These are phyloP conservation scores for Lathyrus sativus DNA, from an alignment of 306 rosid species.

Conservation along the genomic window DNA sequence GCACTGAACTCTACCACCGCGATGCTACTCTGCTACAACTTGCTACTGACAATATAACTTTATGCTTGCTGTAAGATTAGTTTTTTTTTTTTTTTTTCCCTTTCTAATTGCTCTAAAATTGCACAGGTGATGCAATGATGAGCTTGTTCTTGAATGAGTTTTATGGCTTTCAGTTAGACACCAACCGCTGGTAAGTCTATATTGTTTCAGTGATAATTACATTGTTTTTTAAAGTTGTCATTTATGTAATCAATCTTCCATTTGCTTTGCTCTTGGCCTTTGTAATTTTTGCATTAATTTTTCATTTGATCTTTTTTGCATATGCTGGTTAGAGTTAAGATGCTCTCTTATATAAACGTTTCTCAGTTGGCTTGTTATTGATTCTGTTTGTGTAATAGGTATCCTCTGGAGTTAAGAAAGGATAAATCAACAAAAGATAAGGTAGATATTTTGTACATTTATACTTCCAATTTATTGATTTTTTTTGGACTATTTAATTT, in stretches of 20 bases:
- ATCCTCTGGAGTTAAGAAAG: constrained; percentile 94
- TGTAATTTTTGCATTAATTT: constrained; percentile 11
- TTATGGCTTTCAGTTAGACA: constrained; percentile 91
- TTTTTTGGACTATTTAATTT: constrained; percentile 24
- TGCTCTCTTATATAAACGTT: constrained; percentile 22
- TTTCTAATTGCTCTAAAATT: constrained; percentile 34
- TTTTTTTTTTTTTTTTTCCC: not conserved
- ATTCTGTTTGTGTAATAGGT: constrained; percentile 61
- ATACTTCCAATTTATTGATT: constrained; percentile 24
- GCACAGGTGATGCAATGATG: constrained; percentile 88
- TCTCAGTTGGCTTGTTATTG: constrained; percentile 29
- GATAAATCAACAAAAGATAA: constrained; percentile 84
- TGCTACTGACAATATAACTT: not conserved
- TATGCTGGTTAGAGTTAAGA: constrained; percentile 27
- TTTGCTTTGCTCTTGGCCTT: constrained; percentile 8
- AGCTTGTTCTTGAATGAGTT: constrained; percentile 95
- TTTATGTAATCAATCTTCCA: constrained; percentile 25
- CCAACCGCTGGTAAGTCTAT: constrained; percentile 72
- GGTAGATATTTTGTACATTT: constrained; percentile 47
- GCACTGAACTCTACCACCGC: too few relatives aligned
- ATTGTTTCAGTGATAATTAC: constrained; percentile 16
- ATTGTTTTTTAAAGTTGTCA: constrained; percentile 10
- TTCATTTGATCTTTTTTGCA: constrained; percentile 11
- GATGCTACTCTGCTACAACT: too few relatives aligned
- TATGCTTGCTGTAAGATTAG: constrained; percentile 30